phyloP scores from a whole-genome alignment of 306 rosid genomes.

The Casuarina glauca region DNA sequence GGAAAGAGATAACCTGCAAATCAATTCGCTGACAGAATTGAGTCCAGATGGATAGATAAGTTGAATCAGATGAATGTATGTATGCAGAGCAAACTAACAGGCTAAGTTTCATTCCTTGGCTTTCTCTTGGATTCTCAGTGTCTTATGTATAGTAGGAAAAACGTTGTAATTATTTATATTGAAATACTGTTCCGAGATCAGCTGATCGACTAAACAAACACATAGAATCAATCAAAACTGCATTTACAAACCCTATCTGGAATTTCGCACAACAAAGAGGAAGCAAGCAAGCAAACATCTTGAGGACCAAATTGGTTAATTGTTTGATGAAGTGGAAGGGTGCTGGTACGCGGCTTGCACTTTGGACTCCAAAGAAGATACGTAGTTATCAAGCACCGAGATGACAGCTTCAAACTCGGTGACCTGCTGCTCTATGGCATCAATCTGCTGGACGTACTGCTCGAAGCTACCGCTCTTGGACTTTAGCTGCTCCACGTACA shows the following conservation, averaged over 20 bases:
- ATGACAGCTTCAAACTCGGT: constrained; percentile 85
- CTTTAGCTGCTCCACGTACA: constrained; percentile 83
- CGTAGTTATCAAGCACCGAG: constrained; percentile 78
- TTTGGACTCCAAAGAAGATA: constrained; percentile 64
- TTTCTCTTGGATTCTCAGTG: neutral
- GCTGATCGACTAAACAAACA: too few species aligned
- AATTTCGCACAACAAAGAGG: too few species aligned
- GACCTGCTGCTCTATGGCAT: constrained; percentile 74
- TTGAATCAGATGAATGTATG: neutral
- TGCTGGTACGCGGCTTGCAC: constrained; percentile 47
- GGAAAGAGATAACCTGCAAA: neutral
- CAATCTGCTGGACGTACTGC: constrained; percentile 68
- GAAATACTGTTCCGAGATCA: too few species aligned
- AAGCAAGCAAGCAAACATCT: neutral
- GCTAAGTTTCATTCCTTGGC: neutral
- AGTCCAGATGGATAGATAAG: neutral
- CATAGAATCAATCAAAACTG: too few species aligned
- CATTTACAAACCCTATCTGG: too few species aligned
- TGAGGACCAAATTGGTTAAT: neutral
- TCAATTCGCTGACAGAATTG: neutral
- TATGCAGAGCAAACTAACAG: neutral
- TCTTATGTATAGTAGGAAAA: neutral
- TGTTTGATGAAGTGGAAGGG: constrained; percentile 27
- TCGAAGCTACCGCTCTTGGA: constrained; percentile 73
- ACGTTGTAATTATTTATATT: neutral